These are phyloP conservation scores for Irpex lacteus DNA, from an alignment of 1,284 basidiomycete genomes.

Conservation along the genomic window DNA sequence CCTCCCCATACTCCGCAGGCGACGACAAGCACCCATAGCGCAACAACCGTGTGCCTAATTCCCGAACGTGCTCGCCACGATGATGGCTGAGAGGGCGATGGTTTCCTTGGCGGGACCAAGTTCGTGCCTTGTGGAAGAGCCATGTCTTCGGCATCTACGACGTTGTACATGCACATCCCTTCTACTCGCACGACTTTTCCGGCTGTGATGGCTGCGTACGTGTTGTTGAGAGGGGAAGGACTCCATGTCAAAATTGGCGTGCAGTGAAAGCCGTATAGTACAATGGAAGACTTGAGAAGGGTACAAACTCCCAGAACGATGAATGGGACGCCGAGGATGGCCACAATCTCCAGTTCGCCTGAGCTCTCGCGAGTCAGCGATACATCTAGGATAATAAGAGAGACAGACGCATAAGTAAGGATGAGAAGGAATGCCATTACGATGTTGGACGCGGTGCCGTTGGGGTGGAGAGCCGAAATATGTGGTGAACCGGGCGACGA, in stretches of 20 bases:
- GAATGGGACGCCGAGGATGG: background rate
- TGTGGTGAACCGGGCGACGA: background rate
- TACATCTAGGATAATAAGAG: background rate
- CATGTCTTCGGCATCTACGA: background rate
- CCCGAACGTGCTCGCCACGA: background rate
- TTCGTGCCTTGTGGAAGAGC: background rate
- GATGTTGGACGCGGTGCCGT: background rate
- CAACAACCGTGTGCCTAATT: background rate
- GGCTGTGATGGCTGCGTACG: background rate
- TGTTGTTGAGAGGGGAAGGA: background rate
- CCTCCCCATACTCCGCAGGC: background rate
- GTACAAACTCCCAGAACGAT: background rate
- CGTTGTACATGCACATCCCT: background rate
- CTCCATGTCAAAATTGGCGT: background rate
- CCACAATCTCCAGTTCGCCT: background rate
- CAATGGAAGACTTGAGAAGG: background rate
- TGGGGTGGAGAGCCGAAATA: background rate
- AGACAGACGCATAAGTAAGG: background rate
- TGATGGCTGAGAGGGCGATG: background rate
- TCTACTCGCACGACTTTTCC: background rate
- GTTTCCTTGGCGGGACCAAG: background rate
- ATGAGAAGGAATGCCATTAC: background rate
- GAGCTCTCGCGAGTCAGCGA: background rate
- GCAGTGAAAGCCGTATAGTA: background rate
- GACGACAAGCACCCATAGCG: background rate